Base-by-base conservation (phyloP, 2,329 filamentous ascomycete species). In the Pezicula rhizophila region DNA sequence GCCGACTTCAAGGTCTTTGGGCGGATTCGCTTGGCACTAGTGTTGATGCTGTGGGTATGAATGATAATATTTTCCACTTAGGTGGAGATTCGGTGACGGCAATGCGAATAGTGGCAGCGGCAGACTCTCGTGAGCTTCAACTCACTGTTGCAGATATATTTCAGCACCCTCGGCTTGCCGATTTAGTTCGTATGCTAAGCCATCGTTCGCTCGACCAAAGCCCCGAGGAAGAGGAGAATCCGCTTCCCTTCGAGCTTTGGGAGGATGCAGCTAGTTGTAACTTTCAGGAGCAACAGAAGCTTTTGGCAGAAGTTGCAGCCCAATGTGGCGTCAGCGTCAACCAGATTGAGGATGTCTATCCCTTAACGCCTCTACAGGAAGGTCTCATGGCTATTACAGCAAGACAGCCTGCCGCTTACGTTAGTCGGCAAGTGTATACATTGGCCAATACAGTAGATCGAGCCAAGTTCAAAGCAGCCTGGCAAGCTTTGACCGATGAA, bases 381-480 rank as follows among this genome's bases (percentile, higher is more conserved):
- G 40, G 40, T 26, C 40, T 42, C 14, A 42, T 42, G 40, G 40
- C 40, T 26, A 42, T 42, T 26, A 42, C 40, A 12, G 23, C 18
- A 28, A 42, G 40, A 38, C 57, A 65, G n/a, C 20, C 40, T 42
- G 40, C 40, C 40, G 40, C 40, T 42, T 42, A 42, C 7, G 40
- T 42, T 14, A 42, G 40, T 26, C 40, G 40, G 31, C 40, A 42
- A 14, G 40, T 42, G 18, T 42, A 42, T 28, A 12, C 40, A 2
- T 42, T 42, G n/a, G 23, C 12, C 3, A 10, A 28, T 8, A 42
- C 18, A 28, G 15, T 42, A 42, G 40, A 42, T 26, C 40, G 25
- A 11, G 23, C 25, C 40, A 42, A 26, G 25, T 42, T 42, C 14
- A 28, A 42, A 12, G 40, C 18, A 42, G 40, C 40, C 40, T 42